Conservation (phyloP, 2,329 filamentous ascomycete species). For the Chalaropsis ovoidea region DNA sequence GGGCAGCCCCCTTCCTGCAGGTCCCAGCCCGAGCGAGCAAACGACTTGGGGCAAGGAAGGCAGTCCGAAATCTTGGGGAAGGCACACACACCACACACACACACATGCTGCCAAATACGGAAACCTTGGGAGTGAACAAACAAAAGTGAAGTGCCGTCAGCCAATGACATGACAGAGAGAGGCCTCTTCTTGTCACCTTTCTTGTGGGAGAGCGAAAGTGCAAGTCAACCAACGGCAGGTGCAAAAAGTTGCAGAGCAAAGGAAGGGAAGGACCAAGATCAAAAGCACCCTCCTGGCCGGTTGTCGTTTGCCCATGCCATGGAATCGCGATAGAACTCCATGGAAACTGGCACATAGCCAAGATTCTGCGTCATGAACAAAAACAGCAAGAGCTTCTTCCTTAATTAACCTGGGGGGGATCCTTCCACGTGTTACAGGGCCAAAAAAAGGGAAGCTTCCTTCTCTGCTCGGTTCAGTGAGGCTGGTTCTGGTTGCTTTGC, state of each 20-base stretch:
- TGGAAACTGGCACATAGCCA: neutral
- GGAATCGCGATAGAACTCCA: neutral
- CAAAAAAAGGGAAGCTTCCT: neutral
- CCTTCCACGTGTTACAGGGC: neutral
- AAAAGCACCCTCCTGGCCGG: neutral
- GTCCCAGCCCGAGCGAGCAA: neutral
- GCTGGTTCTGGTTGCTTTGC: constrained; percentile 3
- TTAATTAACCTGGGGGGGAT: neutral
- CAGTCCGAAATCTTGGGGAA: neutral
- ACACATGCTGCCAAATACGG: neutral
- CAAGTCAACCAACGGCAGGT: neutral
- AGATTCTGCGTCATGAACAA: neutral
- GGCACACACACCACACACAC: no score
- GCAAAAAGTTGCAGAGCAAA: neutral
- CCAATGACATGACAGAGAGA: no score
- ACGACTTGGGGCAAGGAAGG: neutral
- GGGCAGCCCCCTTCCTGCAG: neutral
- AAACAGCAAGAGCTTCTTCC: neutral
- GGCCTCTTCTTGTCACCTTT: no score
- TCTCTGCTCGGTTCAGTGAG: neutral
- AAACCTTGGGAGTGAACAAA: neutral
- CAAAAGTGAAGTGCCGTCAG: no score
- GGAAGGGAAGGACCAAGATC: neutral
- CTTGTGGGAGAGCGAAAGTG: no score
- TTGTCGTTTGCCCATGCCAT: neutral